Conservation (phyloP, 2,329 filamentous ascomycete species). For the Ceratocystis variospora region DNA sequence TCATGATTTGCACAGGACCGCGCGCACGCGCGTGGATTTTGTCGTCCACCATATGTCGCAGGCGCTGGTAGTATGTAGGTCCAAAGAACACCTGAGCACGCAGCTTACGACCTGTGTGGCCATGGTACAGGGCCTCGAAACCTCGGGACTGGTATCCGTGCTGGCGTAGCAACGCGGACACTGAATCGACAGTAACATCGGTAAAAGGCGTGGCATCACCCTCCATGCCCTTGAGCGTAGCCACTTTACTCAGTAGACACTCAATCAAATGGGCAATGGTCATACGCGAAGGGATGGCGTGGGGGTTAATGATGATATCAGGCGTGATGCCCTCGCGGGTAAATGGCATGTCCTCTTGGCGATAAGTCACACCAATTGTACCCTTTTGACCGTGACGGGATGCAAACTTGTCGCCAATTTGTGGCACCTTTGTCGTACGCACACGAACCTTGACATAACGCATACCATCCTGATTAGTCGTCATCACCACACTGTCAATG, state of each 20-base stretch:
- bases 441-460: slow-evolving; percentile 97
- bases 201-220: slow-evolving; percentile 97
- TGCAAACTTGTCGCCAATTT: slow-evolving; percentile 98
- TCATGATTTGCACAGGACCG: slow-evolving; percentile 93
- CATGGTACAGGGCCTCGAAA: slow-evolving; percentile 98
- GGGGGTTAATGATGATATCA: slow-evolving; percentile 96
- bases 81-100: slow-evolving; percentile 92
- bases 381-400: slow-evolving; percentile 98
- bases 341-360: slow-evolving; percentile 98
- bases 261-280: slow-evolving; percentile 99
- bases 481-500: slow-evolving; percentile 82
- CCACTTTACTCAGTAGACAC: slow-evolving; percentile 92
- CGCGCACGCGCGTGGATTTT: slow-evolving; percentile 99
- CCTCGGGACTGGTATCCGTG: slow-evolving; percentile 94
- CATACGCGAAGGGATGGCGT: slow-evolving; percentile 99
- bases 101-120: slow-evolving; percentile 88
- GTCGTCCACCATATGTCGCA: slow-evolving; percentile 99
- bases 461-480: slow-evolving; percentile 85
- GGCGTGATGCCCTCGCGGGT: slow-evolving; percentile 80
- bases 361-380: slow-evolving; percentile 96
- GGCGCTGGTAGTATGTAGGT: slow-evolving; percentile 95
- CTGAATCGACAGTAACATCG: slow-evolving; percentile 87
- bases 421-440: slow-evolving; percentile 91
- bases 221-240: slow-evolving; percentile 82
- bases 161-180: slow-evolving; percentile 72